phyloP scores from a whole-genome alignment of 2,329 filamentous ascomycete species.

The Phyllosticta citriasiana region DNA sequence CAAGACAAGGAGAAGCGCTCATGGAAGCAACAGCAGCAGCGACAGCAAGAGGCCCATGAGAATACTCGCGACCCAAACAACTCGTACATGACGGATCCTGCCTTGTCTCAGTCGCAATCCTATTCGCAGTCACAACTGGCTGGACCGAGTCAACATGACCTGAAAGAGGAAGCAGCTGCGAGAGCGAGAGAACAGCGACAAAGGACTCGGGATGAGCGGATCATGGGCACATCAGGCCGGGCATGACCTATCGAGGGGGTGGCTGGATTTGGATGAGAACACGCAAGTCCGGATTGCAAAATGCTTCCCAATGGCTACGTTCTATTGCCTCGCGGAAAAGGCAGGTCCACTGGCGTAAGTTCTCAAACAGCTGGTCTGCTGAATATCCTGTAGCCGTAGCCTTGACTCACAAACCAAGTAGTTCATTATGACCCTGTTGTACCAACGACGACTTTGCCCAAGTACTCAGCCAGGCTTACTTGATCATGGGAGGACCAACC shows the following conservation, averaged over 20 bases:
- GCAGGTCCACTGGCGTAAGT: not conserved
- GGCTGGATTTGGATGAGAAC: not conserved
- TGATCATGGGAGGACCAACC: not conserved
- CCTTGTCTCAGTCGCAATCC: slow-evolving; percentile 8
- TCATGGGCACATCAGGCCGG: slow-evolving; percentile 9
- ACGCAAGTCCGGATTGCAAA: not conserved
- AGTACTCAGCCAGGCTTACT: not conserved
- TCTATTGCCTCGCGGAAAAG: not conserved
- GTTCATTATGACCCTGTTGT: not conserved
- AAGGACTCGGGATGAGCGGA: slow-evolving; percentile 10
- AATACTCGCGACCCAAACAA: not conserved
- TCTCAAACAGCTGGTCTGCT: not conserved
- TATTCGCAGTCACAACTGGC: not conserved
- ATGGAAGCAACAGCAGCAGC: slow-evolving; percentile 18
- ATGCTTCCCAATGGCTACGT: not conserved
- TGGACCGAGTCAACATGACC: not conserved
- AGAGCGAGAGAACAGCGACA: not conserved
- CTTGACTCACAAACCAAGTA: not conserved
- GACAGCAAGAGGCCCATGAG: slow-evolving; percentile 6
- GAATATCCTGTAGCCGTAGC: not conserved
- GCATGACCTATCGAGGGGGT: slow-evolving; percentile 1
- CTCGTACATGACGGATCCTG: slow-evolving; percentile 8
- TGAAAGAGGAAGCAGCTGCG: not conserved
- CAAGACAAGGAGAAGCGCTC: slow-evolving; percentile 41
- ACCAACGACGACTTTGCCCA: not conserved